Base-by-base conservation (phyloP, 371 early-diverging fungal genomes). In the Mucor mucedo region DNA sequence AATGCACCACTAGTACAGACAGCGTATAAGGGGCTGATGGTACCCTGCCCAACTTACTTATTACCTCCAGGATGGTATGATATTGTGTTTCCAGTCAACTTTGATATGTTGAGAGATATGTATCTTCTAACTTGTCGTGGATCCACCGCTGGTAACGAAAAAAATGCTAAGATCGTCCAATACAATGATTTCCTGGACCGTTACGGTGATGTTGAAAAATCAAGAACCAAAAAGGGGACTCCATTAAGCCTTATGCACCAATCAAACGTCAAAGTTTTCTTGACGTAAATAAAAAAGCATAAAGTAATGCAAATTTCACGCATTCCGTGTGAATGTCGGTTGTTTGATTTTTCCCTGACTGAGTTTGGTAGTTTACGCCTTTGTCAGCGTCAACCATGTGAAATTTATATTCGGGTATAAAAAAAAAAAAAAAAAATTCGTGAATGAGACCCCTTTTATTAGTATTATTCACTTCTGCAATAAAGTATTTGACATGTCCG, bases 41-140 rank as follows among this genome's bases (percentile, higher is more conserved):
- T 96, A 5, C 91, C 97, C 9, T 94, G 93, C 63, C 84, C 91
- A 27, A 94, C 95, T 0, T 95, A 93, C 63, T 84, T 93, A 70
- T 93, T 96, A 11, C 89, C 90, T 69, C 96, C 94, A 1, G 98
- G 98, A 10, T 93, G 88, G 87, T 97, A 95, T 75, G 96, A 96
- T 72, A 93, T 96, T 33, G 93, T 96, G 66, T 97, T 96, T 73
- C 97, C 98, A 1, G 95, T 95, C n/a, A 87, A 97, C 70, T 96
- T 96, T 82, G 92, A 91, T 65, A 71, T 92, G 38, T 62, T 94
- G 69, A 68, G 74, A 62, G 84, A 86, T 21, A 73, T 95, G 70
- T 94, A 97, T 75, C 58, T 75, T 14, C 42, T 70, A 14, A 73
- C 89, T 1, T 85, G 88, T 63, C 76, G 80, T 11, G 67, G 76